Evolutionary conservation across 2,329 filamentous ascomycete genomes (phyloP).

Genomic region (Paracamarosporium sp.): DNA sequence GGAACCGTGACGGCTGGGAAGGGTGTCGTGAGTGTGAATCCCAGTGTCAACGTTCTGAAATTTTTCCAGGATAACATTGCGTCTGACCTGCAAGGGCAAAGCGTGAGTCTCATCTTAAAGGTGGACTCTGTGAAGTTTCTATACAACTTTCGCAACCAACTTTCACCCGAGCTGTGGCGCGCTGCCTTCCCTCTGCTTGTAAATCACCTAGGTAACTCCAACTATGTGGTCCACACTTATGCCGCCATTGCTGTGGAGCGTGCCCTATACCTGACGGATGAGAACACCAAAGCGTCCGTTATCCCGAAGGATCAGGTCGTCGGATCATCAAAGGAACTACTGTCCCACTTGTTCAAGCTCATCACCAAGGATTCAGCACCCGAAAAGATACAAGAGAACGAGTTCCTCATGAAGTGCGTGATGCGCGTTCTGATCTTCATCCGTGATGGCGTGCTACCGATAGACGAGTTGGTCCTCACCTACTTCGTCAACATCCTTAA

Average conservation of each 20-base stretch:
- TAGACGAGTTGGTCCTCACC: slow-evolving; percentile 78
- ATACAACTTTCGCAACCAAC: slow-evolving; percentile 93
- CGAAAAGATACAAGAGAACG: slow-evolving; percentile 96
- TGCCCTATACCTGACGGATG: slow-evolving; percentile 82
- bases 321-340: slow-evolving; percentile 81
- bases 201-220: slow-evolving; percentile 84
- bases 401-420: slow-evolving; percentile 97
- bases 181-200: slow-evolving; percentile 88
- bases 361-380: slow-evolving; percentile 85
- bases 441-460: slow-evolving; percentile 76
- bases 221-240: slow-evolving; percentile 98
- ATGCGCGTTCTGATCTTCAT: slow-evolving; percentile 98
- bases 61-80: slow-evolving; percentile 96
- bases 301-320: slow-evolving; percentile 82
- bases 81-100: slow-evolving; percentile 77
- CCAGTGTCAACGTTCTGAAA: slow-evolving; percentile 80
- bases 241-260: slow-evolving; percentile 96
- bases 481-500: slow-evolving; percentile 89
- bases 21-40: slow-evolving; percentile 89
- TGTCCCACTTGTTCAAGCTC: slow-evolving; percentile 88
- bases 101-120: slow-evolving; percentile 84
- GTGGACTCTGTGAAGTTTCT: slow-evolving; percentile 98
- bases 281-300: slow-evolving; percentile 71
- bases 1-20: slow-evolving; percentile 85
- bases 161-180: slow-evolving; percentile 91